Evolutionary conservation across 1,284 basidiomycete species (phyloP), one percentile per base, ranked within the genome.

Genomic region (Puccinia novopanici): DNA sequence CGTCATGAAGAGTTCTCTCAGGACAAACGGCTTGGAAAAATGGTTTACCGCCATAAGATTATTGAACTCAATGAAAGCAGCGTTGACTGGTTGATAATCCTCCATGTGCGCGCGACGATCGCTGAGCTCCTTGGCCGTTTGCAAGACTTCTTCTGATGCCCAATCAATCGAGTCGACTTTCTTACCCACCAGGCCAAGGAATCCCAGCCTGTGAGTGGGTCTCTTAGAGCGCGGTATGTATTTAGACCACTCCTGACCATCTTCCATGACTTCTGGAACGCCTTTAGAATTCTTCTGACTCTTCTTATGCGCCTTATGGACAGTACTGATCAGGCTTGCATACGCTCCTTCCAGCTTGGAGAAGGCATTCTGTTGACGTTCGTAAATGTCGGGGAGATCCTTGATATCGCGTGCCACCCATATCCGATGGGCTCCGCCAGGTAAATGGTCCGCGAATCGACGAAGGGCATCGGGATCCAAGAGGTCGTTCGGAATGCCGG

Each of bases 121-220:
- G 3, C 87, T 86, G 75, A 91, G 88, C 65, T 86, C 86, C 30
- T 83, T 82, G 82, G 89, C 90, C 63, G 90, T 86, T 37, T 86
- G 85, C 0, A 87, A 85, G 42, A 91, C 89, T 83, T 90, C 89
- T 30, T 87, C 86, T 86, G 89, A 83, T 19, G 91, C 91, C 94
- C 95, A 98, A 1, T 94, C 91, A 84, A 99, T 94, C 50, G 86
- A 85, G 87, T 99, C 96, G 4, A 95, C 93, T 86, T 96, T 93
- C 85, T 93, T 86, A 13, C 92, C 92, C 50, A 90, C 87, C 63
- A 90, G 30, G 80, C 89, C 90, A 82, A 91, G 83, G 79, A 88
- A 83, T 81, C 90, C 88, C 30, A 97, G 89, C 45, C 76, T 72
- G 86, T 93, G 93, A 0, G 90, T 91, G 0, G 96, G 96, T 2